These are phyloP conservation scores for Cymodocea nodosa DNA, from an alignment of 116 monocot genomes.

Conservation along the genomic window DNA sequence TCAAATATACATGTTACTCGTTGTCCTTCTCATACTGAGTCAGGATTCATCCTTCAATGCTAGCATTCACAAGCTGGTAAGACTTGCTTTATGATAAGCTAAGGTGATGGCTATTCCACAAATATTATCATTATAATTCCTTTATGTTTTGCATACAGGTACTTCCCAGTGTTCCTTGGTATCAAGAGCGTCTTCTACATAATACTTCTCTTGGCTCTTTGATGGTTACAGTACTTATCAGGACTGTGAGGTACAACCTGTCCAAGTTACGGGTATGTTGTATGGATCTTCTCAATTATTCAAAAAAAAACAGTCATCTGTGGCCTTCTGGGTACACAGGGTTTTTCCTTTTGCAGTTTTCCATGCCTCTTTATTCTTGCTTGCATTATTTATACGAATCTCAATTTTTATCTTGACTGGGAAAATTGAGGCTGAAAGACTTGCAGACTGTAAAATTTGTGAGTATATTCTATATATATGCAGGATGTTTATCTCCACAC, in stretches of 20 bases:
- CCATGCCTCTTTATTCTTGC: no score
- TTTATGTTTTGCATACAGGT: conserved; percentile 11
- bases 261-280: conserved; percentile 71
- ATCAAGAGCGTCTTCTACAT: conserved; percentile 83
- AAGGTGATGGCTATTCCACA: background rate
- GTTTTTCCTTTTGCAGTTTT: no score
- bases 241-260: conserved; percentile 92
- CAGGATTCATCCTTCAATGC: conserved; percentile 99
- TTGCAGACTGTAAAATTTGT: background rate
- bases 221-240: conserved; percentile 89
- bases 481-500: conserved; percentile 97
- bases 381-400: no score
- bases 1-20: conserved; percentile 94
- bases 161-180: conserved; percentile 71
- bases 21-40: conserved; percentile 93
- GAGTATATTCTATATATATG: conserved; percentile 1
- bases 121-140: background rate
- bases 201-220: conserved; percentile 90
- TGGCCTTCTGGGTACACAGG: no score
- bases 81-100: conserved; percentile 7
- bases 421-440: no score
- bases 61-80: conserved; percentile 94
- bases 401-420: no score
- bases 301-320: no score
- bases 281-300: background rate